Evolutionary conservation across 2,329 filamentous ascomycete species (phyloP).

Genomic region (Leptoxyphium fumago): DNA sequence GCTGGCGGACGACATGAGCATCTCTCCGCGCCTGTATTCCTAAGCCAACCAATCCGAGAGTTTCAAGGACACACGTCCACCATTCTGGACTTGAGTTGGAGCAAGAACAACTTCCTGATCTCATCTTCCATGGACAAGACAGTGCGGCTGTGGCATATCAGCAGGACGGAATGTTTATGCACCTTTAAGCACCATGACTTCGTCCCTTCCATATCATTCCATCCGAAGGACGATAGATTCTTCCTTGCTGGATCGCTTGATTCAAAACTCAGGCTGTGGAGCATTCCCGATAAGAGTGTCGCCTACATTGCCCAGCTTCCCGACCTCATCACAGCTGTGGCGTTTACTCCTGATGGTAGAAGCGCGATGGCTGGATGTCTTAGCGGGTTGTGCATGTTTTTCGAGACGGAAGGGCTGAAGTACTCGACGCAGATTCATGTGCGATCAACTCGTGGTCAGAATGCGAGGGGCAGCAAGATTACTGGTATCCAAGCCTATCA

Average conservation of each 20-base stretch:
- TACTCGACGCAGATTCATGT: slow-evolving; percentile 78
- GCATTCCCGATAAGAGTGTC: slow-evolving; percentile 89
- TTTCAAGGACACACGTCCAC: slow-evolving; percentile 75
- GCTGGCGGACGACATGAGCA: slow-evolving; percentile 39
- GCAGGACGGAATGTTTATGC: slow-evolving; percentile 70
- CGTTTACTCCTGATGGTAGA: slow-evolving; percentile 85
- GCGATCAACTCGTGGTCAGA: slow-evolving; percentile 81
- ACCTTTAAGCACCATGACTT: slow-evolving; percentile 92
- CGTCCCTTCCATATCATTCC: slow-evolving; percentile 87
- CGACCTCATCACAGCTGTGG: slow-evolving; percentile 86
- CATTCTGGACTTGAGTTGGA: slow-evolving; percentile 88
- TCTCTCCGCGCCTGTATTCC: slow-evolving; percentile 82
- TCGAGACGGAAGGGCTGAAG: slow-evolving; percentile 81
- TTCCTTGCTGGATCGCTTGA: slow-evolving; percentile 90
- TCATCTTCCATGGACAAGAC: slow-evolving; percentile 98
- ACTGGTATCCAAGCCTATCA: slow-evolving; percentile 73
- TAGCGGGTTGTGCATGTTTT: slow-evolving; percentile 75
- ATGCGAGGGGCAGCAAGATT: slow-evolving; percentile 93
- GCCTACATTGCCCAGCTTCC: slow-evolving; percentile 64
- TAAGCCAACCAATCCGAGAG: slow-evolving; percentile 59
- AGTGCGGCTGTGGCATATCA: slow-evolving; percentile 85
- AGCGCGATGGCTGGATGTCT: slow-evolving; percentile 78
- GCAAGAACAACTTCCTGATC: slow-evolving; percentile 94
- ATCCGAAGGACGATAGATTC: slow-evolving; percentile 88
- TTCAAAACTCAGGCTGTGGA: slow-evolving; percentile 79